Base-by-base conservation (phyloP, 2,329 filamentous ascomycete genomes). In the Exophiala xenobiotica region DNA sequence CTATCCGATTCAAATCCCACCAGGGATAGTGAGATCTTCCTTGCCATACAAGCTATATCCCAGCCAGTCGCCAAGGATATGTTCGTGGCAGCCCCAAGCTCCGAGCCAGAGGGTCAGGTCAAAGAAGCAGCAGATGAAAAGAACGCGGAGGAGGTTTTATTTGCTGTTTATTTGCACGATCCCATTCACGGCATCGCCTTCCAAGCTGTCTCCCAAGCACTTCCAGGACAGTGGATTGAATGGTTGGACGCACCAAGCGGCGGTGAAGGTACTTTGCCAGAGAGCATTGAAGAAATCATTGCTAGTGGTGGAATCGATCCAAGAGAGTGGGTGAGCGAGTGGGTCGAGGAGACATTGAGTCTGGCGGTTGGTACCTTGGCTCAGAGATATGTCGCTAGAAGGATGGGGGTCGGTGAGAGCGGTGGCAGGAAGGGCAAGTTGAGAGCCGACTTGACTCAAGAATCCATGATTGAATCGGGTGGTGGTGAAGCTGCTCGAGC, bases 241-340 rank as follows among this genome's bases (percentile, higher is more conserved):
- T 99, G 93, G 93, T 79, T 99, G 5, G 92, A 99, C 67, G 86
- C 88, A 8, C 78, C 86, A 3, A 67, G 71, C 2, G 65, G 70
- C 31, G 68, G 67, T 7, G 67, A 74, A 41, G 68, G 65, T 27
- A 68, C 65, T n/a, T 70, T 91, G 26, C 92, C 93, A 0, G 86
- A 89, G 22, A 90, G 91, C 65, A 96, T 99, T 63, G 79, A 81
- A 18, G 88, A 92, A 60, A 95, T 97, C 57, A 82, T 99, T 43
- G 74, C 80, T 49, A 76, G 71, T 45, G 83, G 83, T 12, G 83
- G 82, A 7, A 89, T 97, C 2, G 93, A 99, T 65, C 93, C 93
- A 0, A 80, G 93, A 51, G 93, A 99, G 69, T 99, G 93, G 93
- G 88, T 96, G 29, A 87, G 91, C 2, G 93, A 97, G 70, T 99